phyloP scores from a whole-genome alignment of 2,329 filamentous ascomycete genomes.

The Diaporthe citrichinensis region DNA sequence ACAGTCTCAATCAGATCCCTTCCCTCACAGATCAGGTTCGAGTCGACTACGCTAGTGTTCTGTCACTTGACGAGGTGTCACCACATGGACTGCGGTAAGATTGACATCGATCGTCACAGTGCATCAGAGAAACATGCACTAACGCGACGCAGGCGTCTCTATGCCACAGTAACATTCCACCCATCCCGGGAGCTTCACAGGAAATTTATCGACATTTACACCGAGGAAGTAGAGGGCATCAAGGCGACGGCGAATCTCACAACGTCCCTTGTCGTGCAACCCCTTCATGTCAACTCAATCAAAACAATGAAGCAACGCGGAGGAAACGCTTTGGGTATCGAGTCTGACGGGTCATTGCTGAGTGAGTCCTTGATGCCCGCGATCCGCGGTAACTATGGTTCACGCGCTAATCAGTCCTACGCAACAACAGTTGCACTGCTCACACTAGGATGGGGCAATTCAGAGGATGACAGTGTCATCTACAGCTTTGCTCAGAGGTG shows the following conservation, averaged over 20 bases:
- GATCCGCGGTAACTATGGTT: too few species aligned
- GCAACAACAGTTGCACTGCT: neutral
- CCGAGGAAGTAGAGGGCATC: neutral
- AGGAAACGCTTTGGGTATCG: conserved; percentile 3
- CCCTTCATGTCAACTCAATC: conserved; percentile 1
- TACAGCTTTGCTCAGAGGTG: neutral
- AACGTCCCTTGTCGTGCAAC: neutral
- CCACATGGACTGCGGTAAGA: neutral
- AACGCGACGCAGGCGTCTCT: neutral
- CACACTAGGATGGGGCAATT: neutral
- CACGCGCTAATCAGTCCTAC: neutral
- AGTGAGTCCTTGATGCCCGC: neutral
- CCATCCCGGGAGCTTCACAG: neutral
- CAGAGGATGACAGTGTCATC: neutral
- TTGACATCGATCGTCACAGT: neutral
- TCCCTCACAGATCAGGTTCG: neutral
- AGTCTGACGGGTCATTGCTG: conserved; percentile 3
- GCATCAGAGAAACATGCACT: neutral
- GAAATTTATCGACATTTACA: neutral
- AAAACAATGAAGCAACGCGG: neutral
- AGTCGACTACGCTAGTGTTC: neutral
- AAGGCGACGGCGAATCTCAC: neutral
- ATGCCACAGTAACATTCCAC: neutral
- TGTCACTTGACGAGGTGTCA: conserved; percentile 5
- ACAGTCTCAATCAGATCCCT: neutral